Base-by-base conservation (phyloP, 1,284 basidiomycete species). In the Phaffia rhodozyma region DNA sequence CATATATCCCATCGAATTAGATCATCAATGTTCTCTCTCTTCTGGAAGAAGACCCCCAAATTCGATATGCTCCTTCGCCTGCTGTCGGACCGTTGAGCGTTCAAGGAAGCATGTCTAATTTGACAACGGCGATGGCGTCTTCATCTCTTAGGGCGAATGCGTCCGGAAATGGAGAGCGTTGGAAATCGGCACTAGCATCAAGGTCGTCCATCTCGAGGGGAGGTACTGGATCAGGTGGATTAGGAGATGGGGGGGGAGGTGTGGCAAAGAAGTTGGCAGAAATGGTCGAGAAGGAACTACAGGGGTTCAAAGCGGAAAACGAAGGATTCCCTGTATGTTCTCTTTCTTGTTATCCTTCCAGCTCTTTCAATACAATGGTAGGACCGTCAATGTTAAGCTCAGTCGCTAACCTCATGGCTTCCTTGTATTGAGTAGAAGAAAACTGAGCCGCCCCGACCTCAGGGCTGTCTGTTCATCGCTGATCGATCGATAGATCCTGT, bases 401-500 rank as follows among this genome's bases (percentile, higher is more conserved):
- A 25, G 32, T 50, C 43, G 27, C 29, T 23, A 11, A 5, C n/a
- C 9, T 47, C 47, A 27, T 48, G 43, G 30, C 25, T 30, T 56
- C 68, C 60, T 3, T 59, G 55, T 21, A 65, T 63, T 60, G 68
- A 68, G 43, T 69, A 75, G 73, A 88, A 87, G 79, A 75, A 80
- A 38, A 70, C 73, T 48, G 88, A 90, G 67, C 76, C 81, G 1
- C 77, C 79, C 18, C 79, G 91, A 66, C 86, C 86, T n/a, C 83
- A 87, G 61, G 84, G 82, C 9, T 87, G 91, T 18, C 77, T 98
- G 47, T 83, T 98, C 71, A 87, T 99, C 68, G 94, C 93, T 1
- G 96, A 99, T 75, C 84, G 96, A 21, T 83, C 91, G 2, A 92
- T 99, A 87, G 96, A 99, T 75, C 85, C 86, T 67, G 75, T 87